Evolutionary conservation across 768 basidiomycete species (phyloP).

Genomic region (Tricholoma saponaceum): DNA sequence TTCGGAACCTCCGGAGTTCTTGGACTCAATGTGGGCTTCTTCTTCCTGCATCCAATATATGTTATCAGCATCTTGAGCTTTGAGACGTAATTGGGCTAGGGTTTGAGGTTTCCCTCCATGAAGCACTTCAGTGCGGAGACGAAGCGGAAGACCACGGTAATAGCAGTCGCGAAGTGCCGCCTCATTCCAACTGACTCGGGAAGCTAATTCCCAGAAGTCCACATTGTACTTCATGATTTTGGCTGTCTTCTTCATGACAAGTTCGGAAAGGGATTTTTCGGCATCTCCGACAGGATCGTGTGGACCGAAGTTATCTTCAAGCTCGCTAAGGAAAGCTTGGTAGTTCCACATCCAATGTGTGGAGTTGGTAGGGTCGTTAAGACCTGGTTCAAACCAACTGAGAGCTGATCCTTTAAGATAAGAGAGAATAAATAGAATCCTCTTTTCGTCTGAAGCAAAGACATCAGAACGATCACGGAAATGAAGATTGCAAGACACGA

Average conservation of each 20-base stretch:
- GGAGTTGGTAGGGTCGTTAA: not conserved
- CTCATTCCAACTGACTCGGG: not conserved
- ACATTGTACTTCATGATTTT: not conserved
- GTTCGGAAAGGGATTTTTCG: not conserved
- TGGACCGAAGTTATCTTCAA: not conserved
- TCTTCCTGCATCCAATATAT: not conserved
- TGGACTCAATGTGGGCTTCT: not conserved
- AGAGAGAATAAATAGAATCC: not conserved
- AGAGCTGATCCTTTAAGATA: not conserved
- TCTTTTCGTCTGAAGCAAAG: not conserved
- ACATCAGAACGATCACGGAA: no score
- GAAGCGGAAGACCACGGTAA: not conserved
- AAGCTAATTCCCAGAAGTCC: not conserved
- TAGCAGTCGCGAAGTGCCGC: not conserved
- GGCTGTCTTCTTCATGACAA: not conserved
- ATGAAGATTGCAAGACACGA: no score
- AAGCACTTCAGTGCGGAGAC: not conserved
- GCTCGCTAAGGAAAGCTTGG: not conserved
- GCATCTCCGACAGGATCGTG: not conserved
- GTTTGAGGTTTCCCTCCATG: not conserved
- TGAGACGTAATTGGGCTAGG: not conserved
- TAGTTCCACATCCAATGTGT: not conserved
- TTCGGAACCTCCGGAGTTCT: not conserved
- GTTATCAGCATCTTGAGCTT: not conserved
- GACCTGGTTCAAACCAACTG: not conserved